Conservation (phyloP, 148 eudicot genomes). For the Vaccinium corymbosum region DNA sequence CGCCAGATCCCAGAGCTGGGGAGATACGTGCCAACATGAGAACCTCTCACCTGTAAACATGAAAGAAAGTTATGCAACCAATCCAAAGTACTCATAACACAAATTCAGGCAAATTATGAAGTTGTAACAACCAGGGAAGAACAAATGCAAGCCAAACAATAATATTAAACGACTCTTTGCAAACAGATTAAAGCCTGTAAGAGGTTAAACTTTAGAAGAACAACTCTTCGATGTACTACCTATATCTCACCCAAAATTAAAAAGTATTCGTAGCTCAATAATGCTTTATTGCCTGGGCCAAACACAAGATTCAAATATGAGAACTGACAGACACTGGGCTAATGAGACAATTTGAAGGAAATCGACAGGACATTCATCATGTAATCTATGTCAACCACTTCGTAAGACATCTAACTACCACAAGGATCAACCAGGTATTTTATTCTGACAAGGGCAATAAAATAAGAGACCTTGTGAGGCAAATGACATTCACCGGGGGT, state of each 20-base stretch:
- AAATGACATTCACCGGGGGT: not conserved
- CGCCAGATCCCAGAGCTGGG: slow-evolving; percentile 96
- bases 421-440: not conserved
- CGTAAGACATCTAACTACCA: not conserved
- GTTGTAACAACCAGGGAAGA: not conserved
- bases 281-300: not conserved
- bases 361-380: not conserved
- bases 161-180: not conserved
- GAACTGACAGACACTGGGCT: not conserved
- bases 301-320: not conserved
- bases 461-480: not conserved
- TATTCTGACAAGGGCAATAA: not conserved
- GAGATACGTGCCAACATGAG: slow-evolving; percentile 92
- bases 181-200: not conserved
- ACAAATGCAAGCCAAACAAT: not conserved
- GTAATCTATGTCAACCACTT: not conserved
- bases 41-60: slow-evolving; percentile 72
- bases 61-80: slow-evolving; percentile 3
- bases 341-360: slow-evolving; percentile 3
- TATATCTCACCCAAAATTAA: not conserved
- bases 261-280: not conserved
- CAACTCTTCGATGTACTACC: not conserved
- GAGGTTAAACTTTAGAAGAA: not conserved
- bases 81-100: not conserved
- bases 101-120: not conserved